phyloP scores from a whole-genome alignment of 1,139 yeast genomes.

The Tardiomyces depauwii region DNA sequence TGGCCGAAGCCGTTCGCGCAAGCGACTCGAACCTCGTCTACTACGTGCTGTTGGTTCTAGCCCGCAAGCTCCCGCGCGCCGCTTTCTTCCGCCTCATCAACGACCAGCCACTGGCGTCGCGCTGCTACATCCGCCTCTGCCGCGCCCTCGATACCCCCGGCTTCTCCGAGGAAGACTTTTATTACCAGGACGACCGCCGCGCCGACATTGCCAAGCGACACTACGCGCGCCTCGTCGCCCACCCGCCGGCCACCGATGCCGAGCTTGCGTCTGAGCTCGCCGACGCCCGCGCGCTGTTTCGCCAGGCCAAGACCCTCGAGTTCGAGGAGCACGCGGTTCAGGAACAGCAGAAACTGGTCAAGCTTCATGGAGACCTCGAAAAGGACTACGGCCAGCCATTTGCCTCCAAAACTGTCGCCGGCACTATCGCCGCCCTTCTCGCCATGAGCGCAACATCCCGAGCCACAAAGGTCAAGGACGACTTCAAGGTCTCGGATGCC shows the following conservation, averaged over 20 bases:
- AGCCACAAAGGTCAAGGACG: constrained; percentile 46
- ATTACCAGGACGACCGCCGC: constrained; percentile 48
- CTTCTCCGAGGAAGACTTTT: constrained; percentile 31
- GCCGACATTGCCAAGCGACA: constrained; percentile 31
- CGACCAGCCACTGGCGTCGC: constrained; percentile 32
- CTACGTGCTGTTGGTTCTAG: constrained; percentile 46
- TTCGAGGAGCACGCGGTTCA: constrained; percentile 25
- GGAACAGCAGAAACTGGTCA: constrained; percentile 40
- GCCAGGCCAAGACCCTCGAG: constrained; percentile 4
- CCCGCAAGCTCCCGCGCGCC: constrained; percentile 37
- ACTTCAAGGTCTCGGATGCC: constrained; percentile 50
- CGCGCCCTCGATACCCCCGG: constrained; percentile 3
- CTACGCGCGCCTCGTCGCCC: not conserved
- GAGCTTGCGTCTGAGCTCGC: not conserved
- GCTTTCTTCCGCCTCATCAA: constrained; percentile 45
- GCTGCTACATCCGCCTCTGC: constrained; percentile 34
- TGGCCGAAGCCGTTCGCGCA: constrained; percentile 56
- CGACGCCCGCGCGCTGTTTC: not conserved
- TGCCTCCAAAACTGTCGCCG: constrained; percentile 40
- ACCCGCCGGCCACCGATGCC: not conserved
- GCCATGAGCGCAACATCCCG: constrained; percentile 46
- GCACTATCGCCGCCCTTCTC: constrained; percentile 45
- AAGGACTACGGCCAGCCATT: constrained; percentile 47
- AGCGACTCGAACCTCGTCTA: constrained; percentile 55
- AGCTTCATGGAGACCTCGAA: constrained; percentile 42